Evolutionary conservation across 2,329 filamentous ascomycete species (phyloP).

Genomic region (Exophiala dermatitidis): DNA sequence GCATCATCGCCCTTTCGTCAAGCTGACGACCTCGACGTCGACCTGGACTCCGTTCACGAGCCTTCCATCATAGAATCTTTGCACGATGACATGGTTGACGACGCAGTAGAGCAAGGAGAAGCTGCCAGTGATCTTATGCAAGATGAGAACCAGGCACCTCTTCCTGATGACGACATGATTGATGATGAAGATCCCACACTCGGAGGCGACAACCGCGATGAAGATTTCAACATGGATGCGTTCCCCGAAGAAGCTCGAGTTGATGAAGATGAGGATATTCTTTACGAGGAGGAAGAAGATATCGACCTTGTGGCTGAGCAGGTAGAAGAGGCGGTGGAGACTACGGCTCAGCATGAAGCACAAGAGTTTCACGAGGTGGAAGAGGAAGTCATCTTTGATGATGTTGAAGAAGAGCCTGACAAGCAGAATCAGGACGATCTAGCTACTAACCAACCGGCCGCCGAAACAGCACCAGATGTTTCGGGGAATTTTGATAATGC

Average conservation of each 20-base stretch:
- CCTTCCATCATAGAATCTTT: conserved; percentile 19
- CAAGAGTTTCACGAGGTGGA: conserved; percentile 3
- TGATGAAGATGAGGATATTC: conserved; percentile 24
- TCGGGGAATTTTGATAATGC: conserved; percentile 1
- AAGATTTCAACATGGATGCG: conserved; percentile 20
- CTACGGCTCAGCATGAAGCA: conserved; percentile 1
- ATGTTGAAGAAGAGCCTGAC: conserved; percentile 6
- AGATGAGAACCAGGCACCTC: conserved; percentile 33
- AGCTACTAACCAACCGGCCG: conserved; percentile 5
- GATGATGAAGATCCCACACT: conserved; percentile 27
- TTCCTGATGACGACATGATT: conserved; percentile 36
- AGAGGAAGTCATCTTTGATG: conserved; percentile 10
- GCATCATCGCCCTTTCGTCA: conserved; percentile 23
- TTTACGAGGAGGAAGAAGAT: conserved; percentile 24
- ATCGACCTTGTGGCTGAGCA: not conserved
- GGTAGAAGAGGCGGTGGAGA: conserved; percentile 4
- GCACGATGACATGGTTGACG: conserved; percentile 25
- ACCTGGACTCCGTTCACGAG: conserved; percentile 24
- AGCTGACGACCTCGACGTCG: conserved; percentile 26
- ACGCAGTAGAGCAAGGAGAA: conserved; percentile 29
- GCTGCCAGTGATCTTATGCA: conserved; percentile 19
- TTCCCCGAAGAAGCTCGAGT: conserved; percentile 10
- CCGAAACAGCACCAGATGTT: not conserved
- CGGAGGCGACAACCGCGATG: conserved; percentile 14
- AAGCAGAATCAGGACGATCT: not conserved